A percentile compares a stretch with the other conserved stretches of the same genome.
These are phyloP conservation scores for Debaryomycetaceae sp. DNA, from an alignment of 1,139 yeast species.

Conservation along the genomic window DNA sequence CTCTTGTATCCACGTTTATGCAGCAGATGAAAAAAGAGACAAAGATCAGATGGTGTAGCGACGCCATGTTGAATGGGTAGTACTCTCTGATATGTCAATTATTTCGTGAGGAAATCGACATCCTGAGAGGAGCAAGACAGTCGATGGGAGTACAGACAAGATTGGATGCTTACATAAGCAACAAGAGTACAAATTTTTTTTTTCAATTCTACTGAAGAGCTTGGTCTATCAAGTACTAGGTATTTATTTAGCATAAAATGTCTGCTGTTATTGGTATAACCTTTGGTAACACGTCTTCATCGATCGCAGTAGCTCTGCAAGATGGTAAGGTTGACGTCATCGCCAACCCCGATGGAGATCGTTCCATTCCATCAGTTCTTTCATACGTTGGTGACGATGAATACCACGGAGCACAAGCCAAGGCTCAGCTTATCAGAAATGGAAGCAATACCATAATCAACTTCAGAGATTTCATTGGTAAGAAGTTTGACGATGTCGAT, in stretches of 20 bases:
- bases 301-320: constrained; percentile 83
- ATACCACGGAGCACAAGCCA: constrained; percentile 96
- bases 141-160: too few relatives aligned
- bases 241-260: constrained; percentile 11
- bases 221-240: not conserved
- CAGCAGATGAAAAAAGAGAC: too few relatives aligned
- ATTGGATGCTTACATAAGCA: not conserved
- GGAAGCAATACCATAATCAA: constrained; percentile 81
- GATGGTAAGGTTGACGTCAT: constrained; percentile 95
- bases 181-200: not conserved
- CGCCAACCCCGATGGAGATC: constrained; percentile 99
- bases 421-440: constrained; percentile 88
- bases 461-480: constrained; percentile 91
- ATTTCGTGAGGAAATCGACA: too few relatives aligned
- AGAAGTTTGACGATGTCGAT: constrained; percentile 66
- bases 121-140: too few relatives aligned
- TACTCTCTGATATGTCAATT: too few relatives aligned
- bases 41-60: too few relatives aligned
- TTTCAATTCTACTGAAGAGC: not conserved
- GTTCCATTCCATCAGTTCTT: constrained; percentile 89
- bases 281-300: constrained; percentile 93
- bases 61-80: too few relatives aligned
- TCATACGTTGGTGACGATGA: constrained; percentile 93
- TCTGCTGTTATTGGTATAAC: constrained; percentile 85
- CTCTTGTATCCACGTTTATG: too few relatives aligned